Base-by-base conservation (phyloP, 176 grass and related monocot species). In the barley (Hordeum vulgare) region DNA sequence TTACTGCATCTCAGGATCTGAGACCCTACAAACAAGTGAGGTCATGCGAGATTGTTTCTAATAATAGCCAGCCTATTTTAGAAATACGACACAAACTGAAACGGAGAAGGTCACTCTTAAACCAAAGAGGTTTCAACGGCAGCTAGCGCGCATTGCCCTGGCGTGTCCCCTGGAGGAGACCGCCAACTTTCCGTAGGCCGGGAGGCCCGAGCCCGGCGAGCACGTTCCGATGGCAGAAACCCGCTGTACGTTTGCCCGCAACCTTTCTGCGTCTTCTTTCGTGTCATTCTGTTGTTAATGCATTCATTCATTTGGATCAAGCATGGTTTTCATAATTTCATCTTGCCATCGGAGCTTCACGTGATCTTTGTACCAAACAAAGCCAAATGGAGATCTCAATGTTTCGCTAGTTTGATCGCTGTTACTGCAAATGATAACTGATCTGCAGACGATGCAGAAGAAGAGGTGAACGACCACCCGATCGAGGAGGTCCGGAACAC, bases 401-500 rank as follows among this genome's bases (percentile, higher is more conserved):
- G 37, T 7, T 39, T 39, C 37, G 6, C 8, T 39, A 39, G 37
- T 39, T 39, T 39, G 37, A 39, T 39, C 1, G 37, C 37, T 39
- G 37, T 39, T 56, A 21, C 53, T 21, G 53, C 53, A 56, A 56
- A 56, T 44, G 42, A 74, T 74, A 29, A 74, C 70, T 44, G 42
- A 13, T 76, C 78, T 27, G 87, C 87, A 62, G 76, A 17, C 15
- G 76, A 63, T n/a, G 42, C 25, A 61, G 80, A 72, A 49, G 88
- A 86, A 36, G 92, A 91, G 83, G 72, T 89, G 40, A 91, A 94
- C 70, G 92, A 94, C 68, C 66, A 84, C 85, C 91, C 91, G 17
- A 91, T 97, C 49, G 94, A 94, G 91, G 91, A 94, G 85, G 94
- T 97, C 75, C 87, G 83, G 61, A 86, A 78, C 82, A 94, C 87